Conservation (phyloP, 2,329 filamentous ascomycete genomes). For the Cladobotryum mycophilum region DNA sequence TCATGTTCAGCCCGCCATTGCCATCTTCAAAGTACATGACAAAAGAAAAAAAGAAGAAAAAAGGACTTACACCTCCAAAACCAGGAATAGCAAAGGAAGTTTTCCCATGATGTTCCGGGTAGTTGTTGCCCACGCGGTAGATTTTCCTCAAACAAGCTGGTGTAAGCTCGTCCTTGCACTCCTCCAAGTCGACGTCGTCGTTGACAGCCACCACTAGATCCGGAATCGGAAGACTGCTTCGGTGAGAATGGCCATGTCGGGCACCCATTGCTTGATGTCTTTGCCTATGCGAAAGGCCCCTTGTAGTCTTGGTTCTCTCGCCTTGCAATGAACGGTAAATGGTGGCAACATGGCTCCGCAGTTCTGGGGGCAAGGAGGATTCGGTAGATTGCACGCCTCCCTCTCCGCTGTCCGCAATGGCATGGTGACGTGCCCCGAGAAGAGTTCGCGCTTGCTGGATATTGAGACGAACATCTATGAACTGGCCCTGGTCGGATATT, state of each 20-base stretch:
- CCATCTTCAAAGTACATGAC: neutral
- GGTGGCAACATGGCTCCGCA: slow-evolving; percentile 1
- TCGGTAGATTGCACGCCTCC: neutral
- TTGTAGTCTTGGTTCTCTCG: neutral
- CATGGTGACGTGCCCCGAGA: slow-evolving; percentile 31
- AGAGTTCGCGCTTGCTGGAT: slow-evolving; percentile 37
- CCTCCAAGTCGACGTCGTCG: slow-evolving; percentile 12
- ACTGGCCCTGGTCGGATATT: slow-evolving; percentile 29
- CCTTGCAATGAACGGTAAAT: neutral
- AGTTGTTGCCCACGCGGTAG: slow-evolving; percentile 39
- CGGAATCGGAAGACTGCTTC: neutral
- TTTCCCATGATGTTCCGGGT: slow-evolving; percentile 51
- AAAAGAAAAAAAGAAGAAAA: no score
- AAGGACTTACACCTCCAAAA: slow-evolving; percentile 31
- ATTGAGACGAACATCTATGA: slow-evolving; percentile 37
- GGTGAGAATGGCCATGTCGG: neutral
- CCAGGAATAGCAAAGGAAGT: slow-evolving; percentile 58
- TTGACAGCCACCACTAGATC: neutral
- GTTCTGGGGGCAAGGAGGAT: neutral
- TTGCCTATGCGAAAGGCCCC: neutral
- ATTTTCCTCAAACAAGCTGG: slow-evolving; percentile 39
- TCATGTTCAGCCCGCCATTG: slow-evolving; percentile 10
- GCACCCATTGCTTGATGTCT: no score
- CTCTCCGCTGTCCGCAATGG: neutral
- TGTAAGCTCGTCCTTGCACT: slow-evolving; percentile 34